Evolutionary conservation across 2,329 filamentous ascomycete species (phyloP), one percentile per base, ranked within the genome.

Genomic region (Fusarium fracticaudum): DNA sequence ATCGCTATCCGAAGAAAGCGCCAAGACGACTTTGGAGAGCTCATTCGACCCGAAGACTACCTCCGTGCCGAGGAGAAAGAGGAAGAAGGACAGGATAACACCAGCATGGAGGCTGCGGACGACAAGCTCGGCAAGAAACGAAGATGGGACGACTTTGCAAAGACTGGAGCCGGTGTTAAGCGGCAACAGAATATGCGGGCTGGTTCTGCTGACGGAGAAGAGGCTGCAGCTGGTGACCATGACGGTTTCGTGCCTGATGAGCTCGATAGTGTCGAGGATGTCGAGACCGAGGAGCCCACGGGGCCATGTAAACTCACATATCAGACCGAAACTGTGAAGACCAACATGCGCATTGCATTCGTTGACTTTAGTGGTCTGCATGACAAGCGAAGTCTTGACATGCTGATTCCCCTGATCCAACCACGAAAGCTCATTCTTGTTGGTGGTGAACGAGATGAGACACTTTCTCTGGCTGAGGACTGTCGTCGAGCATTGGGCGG

Each of bases 371-470:
- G 93, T 59, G 96, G 96, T 31, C 85, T 98, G 31, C 96, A 98
- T 82, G 96, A 98, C 80, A 95, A 95, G 81, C 93, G 96, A 75
- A 97, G 94, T 81, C 86, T 99, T 55, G 94, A 96, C 82, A 98
- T 98, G 92, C 85, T 99, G 61, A 94, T 99, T 57, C 96, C 96
- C 1, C 89, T 98, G 11, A 97, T 99, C 75, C 92, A 95, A 78
- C 96, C 96, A 11, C 92, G 96, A 62, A 99, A 99, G 82, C 88
- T 99, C 60, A 97, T 99, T 72, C 88, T 99, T n/a, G 90, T 98
- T 6, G 93, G 92, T 37, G 96, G 96, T 35, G 92, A 89, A 78
- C 87, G 89, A 70, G 90, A 92, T 24, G 96, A 99, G 81, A 98
- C 96, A 0, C 84, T 89, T 64, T 86, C 90, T 5, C 88, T 98